Evolutionary conservation across 768 basidiomycete species (phyloP).

Genomic region (Chalciporus sphaerocephalus): DNA sequence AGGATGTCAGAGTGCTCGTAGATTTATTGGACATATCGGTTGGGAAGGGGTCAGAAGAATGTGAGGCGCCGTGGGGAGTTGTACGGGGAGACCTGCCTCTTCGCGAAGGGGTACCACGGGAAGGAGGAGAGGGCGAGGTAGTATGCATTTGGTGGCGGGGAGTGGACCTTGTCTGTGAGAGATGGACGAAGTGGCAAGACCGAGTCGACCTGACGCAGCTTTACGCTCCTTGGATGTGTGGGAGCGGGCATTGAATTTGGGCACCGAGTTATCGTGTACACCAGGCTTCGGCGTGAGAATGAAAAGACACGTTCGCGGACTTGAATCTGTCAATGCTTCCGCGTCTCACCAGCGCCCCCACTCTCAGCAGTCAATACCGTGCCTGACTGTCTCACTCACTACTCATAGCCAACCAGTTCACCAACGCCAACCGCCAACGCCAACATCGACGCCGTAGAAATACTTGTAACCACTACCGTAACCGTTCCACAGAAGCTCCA

Average conservation of each 20-base stretch:
- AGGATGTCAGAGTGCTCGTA: conserved; percentile 52
- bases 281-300: conserved; percentile 33
- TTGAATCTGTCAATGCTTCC: conserved; percentile 31
- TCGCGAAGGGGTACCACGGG: conserved; percentile 59
- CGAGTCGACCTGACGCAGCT: conserved; percentile 12
- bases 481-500: neutral
- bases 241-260: conserved; percentile 39
- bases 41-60: conserved; percentile 41
- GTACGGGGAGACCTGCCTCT: conserved; percentile 60
- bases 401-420: neutral
- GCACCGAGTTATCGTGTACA: conserved; percentile 39
- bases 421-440: neutral
- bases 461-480: conserved; percentile 3
- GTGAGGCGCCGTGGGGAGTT: conserved; percentile 41
- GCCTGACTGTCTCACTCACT: conserved; percentile 6
- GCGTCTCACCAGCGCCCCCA: conserved; percentile 31
- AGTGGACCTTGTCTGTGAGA: too few species aligned
- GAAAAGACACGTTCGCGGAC: conserved; percentile 30
- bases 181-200: too few species aligned
- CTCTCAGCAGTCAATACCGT: conserved; percentile 8
- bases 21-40: conserved; percentile 49
- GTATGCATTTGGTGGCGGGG: too few species aligned
- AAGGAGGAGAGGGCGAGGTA: conserved; percentile 41
- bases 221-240: conserved; percentile 34
- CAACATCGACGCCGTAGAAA: neutral